Conservation (phyloP, 441 rosid genomes). For the Hura crepitans region DNA sequence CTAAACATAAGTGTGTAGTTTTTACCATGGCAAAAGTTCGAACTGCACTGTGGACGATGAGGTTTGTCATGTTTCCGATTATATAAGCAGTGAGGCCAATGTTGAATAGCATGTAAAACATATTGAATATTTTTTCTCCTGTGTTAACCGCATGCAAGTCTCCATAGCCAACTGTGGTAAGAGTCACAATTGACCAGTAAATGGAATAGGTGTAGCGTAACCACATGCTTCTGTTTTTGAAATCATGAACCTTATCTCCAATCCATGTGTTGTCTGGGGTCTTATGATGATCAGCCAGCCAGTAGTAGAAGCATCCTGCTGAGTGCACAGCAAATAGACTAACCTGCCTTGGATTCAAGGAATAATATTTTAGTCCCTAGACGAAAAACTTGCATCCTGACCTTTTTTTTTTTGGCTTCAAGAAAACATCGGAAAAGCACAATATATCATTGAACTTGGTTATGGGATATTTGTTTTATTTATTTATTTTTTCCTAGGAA, state of each 20-base stretch:
- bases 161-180: conserved; percentile 92
- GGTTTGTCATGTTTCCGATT: conserved; percentile 94
- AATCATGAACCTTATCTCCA: conserved; percentile 47
- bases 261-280: conserved; percentile 60
- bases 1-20: not conserved
- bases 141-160: conserved; percentile 73
- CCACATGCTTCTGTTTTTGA: conserved; percentile 68
- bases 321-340: conserved; percentile 68
- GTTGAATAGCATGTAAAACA: conserved; percentile 83
- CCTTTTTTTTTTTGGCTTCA: not conserved
- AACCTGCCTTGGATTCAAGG: conserved; percentile 43
- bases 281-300: conserved; percentile 59
- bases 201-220: conserved; percentile 80
- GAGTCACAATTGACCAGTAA: conserved; percentile 91
- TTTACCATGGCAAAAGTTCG: conserved; percentile 70
- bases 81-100: conserved; percentile 83
- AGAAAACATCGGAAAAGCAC: not conserved
- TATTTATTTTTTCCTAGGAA: not conserved
- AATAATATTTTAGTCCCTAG: not conserved
- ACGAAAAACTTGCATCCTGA: too few species aligned
- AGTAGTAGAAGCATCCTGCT: conserved; percentile 76
- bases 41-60: conserved; percentile 63
- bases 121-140: conserved; percentile 64
- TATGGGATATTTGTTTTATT: not conserved
- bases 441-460: not conserved